These are phyloP conservation scores for Eucalyptus tenuipes DNA, from an alignment of 345 rosid genomes.

Conservation along the genomic window DNA sequence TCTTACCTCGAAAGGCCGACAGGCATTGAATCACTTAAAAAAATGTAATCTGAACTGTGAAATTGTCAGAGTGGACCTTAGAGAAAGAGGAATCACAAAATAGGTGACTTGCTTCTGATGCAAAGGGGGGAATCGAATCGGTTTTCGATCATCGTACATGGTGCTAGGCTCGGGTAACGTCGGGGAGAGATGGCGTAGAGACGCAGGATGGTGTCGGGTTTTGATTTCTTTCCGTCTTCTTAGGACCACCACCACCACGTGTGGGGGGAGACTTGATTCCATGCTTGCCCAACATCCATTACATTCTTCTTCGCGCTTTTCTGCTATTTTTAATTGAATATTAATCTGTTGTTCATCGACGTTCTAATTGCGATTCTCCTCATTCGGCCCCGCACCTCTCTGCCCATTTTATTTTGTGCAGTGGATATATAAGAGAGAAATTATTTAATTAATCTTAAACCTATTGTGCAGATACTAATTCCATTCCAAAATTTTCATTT, in stretches of 20 bases:
- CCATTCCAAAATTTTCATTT: neutral
- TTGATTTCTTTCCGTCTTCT: neutral
- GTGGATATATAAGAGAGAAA: accelerated
- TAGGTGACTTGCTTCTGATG: neutral
- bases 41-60: neutral
- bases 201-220: neutral
- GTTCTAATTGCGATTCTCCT: neutral
- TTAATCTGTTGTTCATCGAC: neutral
- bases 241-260: neutral
- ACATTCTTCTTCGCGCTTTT: neutral
- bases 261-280: neutral
- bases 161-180: neutral
- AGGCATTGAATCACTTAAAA: neutral
- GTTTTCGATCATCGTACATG: neutral
- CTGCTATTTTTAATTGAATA: neutral
- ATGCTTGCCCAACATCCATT: neutral
- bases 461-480: accelerated
- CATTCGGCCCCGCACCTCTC: neutral
- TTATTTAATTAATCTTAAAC: neutral
- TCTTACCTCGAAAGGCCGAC: no score
- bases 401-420: neutral
- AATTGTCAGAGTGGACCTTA: neutral
- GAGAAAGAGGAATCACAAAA: neutral
- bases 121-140: no score
- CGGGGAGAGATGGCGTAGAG: neutral